Base-by-base conservation (phyloP, 2,329 filamentous ascomycete species). In the Aspergillaceae sp. region DNA sequence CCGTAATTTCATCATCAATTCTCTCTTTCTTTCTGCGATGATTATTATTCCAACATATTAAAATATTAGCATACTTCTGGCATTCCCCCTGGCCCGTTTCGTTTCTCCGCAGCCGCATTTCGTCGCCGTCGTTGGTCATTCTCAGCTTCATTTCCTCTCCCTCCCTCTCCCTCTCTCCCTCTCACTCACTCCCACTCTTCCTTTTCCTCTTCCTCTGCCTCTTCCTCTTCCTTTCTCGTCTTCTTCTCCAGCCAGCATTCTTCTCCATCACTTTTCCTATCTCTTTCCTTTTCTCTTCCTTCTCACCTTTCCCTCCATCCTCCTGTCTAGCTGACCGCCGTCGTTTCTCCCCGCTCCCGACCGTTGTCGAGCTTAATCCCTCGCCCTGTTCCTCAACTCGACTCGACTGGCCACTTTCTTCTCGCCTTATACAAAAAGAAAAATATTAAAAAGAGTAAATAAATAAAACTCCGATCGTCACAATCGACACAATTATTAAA, bases 101-200 rank as follows among this genome's bases (percentile, higher is more conserved):
- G 41, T 51, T 54, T 56, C 51, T 56, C 53, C 53, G 50, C 53
- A 54, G 50, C 52, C 52, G 32, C 41, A 42, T 5, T 38, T 26
- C 35, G 6, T 19, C 19, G 19, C 19, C 19, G 19, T 19, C 19
- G 19, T 19, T 19, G 19, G 19, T 19, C 19, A 19, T 19, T 42
- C 40, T 29, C 5, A 40, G 11, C 33, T 33, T 11, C n/a, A 29
- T 30, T 28, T 46, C 3, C 10, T 28, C 33, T 53, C 53, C 49
- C 46, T 44, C 36, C 45, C 42, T 42, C 42, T 11, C 47, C 32
- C 33, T 42, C 44, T 43, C 37, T 38, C 45, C 46, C 34, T 46
- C 40, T 43, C 29, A 5, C 34, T 36, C 41, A 6, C n/a, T 30
- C 40, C 38, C 41, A 41, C 28, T 29, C 42, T 36, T 37, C 44